Conservation (phyloP, 2,329 filamentous ascomycete genomes). For the Metarhizium album region DNA sequence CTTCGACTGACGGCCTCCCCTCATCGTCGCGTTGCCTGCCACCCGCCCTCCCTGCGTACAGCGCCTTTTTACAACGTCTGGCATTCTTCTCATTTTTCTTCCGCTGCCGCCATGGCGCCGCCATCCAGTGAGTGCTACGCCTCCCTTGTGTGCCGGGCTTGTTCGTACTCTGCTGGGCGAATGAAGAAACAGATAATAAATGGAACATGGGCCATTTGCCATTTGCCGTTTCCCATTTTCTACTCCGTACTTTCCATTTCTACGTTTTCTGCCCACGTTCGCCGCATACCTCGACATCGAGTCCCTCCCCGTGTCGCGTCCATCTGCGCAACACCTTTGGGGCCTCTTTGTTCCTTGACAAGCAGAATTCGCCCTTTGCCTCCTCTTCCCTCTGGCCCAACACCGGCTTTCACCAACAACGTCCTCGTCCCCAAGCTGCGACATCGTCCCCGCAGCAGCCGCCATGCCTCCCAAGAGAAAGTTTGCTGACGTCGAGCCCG, state of each 20-base stretch:
- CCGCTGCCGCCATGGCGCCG: conserved; percentile 15
- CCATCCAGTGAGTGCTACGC: conserved; percentile 15
- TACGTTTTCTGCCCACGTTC: neutral
- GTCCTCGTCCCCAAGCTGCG: neutral
- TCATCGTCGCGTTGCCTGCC: neutral
- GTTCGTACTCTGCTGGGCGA: neutral
- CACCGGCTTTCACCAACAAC: neutral
- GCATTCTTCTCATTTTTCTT: neutral
- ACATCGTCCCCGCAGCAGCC: conserved; percentile 2
- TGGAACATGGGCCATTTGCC: neutral
- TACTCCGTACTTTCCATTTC: too few species aligned
- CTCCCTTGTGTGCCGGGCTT: conserved; percentile 6
- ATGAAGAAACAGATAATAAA: too few species aligned
- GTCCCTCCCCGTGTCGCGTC: neutral
- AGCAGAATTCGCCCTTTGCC: neutral
- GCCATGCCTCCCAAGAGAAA: conserved; percentile 27
- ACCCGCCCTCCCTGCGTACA: neutral
- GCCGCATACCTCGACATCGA: neutral
- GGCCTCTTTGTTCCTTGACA: conserved; percentile 1
- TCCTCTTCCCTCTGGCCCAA: neutral
- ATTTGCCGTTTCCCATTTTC: neutral
- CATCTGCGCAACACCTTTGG: conserved; percentile 1
- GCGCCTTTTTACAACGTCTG: neutral
- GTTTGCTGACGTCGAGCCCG: conserved; percentile 25
- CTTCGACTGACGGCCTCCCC: neutral